Conservation (phyloP, 345 rosid genomes). For the Aurinia saxatilis region DNA sequence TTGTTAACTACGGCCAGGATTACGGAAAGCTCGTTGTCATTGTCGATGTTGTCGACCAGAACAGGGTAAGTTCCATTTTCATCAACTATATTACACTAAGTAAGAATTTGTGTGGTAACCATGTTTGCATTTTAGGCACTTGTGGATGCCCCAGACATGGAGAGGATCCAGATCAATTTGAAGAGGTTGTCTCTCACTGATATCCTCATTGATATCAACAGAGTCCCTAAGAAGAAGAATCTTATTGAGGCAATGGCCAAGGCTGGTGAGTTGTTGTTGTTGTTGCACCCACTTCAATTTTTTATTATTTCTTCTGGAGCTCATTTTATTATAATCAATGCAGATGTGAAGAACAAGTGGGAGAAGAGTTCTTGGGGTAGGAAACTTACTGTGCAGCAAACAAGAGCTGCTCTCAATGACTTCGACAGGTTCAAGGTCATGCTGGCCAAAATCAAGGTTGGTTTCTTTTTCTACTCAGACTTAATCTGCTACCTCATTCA, state of each 20-base stretch:
- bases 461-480: background rate
- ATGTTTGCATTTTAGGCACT: too few species aligned
- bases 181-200: constrained; percentile 76
- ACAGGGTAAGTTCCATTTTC: too few species aligned
- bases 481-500: too few species aligned
- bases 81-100: too few species aligned
- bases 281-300: too few species aligned
- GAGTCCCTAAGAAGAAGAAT: constrained; percentile 74
- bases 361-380: constrained; percentile 88
- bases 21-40: constrained; percentile 82
- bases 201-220: constrained; percentile 61
- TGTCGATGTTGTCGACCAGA: constrained; percentile 85
- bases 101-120: too few species aligned
- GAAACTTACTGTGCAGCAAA: constrained; percentile 70
- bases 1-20: constrained; percentile 80
- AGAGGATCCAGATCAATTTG: constrained; percentile 72
- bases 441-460: constrained; percentile 81
- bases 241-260: constrained; percentile 75
- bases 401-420: constrained; percentile 67
- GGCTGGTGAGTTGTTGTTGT: too few species aligned
- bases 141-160: constrained; percentile 83
- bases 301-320: too few species aligned
- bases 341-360: constrained; percentile 84
- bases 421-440: constrained; percentile 82
- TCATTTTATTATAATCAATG: too few species aligned